phyloP scores from a whole-genome alignment of 2,329 filamentous ascomycete genomes.

The Aspergillus texensis region DNA sequence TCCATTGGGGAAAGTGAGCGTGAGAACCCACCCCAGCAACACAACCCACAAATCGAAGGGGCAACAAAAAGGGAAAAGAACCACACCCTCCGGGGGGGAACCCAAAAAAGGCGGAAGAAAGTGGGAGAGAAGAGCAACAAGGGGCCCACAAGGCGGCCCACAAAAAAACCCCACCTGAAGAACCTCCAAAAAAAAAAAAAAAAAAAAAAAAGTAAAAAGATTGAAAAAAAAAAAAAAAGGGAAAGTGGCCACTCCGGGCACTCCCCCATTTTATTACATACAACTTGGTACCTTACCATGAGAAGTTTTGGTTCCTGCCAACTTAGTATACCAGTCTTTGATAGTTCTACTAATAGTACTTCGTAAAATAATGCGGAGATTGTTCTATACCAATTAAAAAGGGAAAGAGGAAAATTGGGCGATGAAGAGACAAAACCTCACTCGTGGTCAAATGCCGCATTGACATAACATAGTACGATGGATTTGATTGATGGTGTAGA shows the following conservation, averaged over 20 bases:
- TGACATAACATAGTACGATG: not conserved
- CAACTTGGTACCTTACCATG: not conserved
- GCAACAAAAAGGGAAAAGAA: no score
- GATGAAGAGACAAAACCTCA: not conserved
- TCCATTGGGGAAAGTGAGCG: no score
- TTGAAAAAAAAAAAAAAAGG: not conserved
- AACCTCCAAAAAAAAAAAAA: no score
- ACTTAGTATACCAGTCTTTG: constrained; percentile 1
- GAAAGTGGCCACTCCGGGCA: not conserved
- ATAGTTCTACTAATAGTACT: not conserved
- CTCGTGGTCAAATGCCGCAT: constrained; percentile 9
- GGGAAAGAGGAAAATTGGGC: not conserved
- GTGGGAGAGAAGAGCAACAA: no score
- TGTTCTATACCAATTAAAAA: not conserved
- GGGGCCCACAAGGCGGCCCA: no score
- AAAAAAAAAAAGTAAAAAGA: no score
- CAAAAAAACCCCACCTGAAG: no score
- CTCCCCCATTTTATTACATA: constrained; percentile 6
- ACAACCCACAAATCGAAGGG: no score
- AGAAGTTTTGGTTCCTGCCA: not conserved
- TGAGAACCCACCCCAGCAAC: no score
- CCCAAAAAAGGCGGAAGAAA: no score
- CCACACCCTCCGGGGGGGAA: no score
- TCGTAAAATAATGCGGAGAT: constrained; percentile 9
- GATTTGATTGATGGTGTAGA: not conserved